Base-by-base conservation (phyloP, 2,329 filamentous ascomycete species). In the Fusarium anthophilum region DNA sequence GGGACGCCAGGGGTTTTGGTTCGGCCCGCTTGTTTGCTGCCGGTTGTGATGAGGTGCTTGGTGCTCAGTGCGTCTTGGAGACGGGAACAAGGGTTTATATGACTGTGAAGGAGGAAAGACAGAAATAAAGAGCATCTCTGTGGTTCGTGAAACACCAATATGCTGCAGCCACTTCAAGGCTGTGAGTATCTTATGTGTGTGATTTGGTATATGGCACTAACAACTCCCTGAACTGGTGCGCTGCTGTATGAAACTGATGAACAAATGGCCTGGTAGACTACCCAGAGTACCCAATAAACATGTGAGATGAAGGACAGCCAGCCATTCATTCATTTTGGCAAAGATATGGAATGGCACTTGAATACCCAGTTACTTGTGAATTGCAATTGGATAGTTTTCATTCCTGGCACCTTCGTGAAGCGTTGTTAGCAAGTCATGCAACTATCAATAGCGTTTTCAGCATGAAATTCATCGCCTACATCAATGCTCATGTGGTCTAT, bases 281-380 rank as follows among this genome's bases (percentile, higher is more conserved):
- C 10, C 26, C 13, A 48, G 45, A 48, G 9, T 24, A 48, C 14
- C 26, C 7, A 37, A n/a, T 26, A 24, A 39, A 39, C 51, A n/a
- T 13, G n/a, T 38, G 14, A n/a, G 6, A 22, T 18, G 20, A 14
- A 63, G 37, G 22, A 37, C 20, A 18, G 11, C 24, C 18, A n/a
- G 14, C 20, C 32, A 20, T 26, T 39, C 24, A 28, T 64, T 51
- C 55, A 47, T 60, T 66, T 41, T 70, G 60, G 60, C 14, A 24
- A 51, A 38, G 41, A 66, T 45, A 39, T 22, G 43, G 58, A 62
- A 72, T 74, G 62, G 62, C 38, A 47, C 70, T 76, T 73, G 70
- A 64, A 53, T 47, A 63, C 44, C 63, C 50, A 71, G 53, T 38
- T 50, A 48, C 59, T 45, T 48, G 24, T 57, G 44, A 43, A 39